Evolutionary conservation across 2,329 filamentous ascomycete genomes (phyloP), one percentile per base, ranked within the genome.

Genomic region (Sporothrix brunneoviolacea): DNA sequence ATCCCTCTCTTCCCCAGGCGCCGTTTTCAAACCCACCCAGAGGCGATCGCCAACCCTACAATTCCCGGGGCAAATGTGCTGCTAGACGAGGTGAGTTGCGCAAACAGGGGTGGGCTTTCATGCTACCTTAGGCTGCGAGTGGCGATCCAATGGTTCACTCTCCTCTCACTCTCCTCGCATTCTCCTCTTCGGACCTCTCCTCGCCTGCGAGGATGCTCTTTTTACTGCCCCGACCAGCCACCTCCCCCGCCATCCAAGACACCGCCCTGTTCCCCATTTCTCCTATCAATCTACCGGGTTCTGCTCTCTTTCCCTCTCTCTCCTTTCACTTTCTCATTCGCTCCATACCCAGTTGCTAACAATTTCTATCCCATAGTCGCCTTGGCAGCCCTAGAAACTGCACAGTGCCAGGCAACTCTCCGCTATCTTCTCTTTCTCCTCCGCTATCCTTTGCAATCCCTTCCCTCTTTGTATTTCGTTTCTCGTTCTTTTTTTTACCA

Each of bases 81-180:
- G 24, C 19, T n/a, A 30, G 30, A 35, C 44, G 44, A 37, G 44
- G 44, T 45, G 35, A 30, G 44, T 28, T 39, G 35, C 3, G 13
- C n/a, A 38, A 36, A 13, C n/a, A 46, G 33, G 43, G 16, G 33
- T 15, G 10, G 7, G 10, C 30, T 9, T n/a, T n/a, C 21, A 36
- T 46, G 43, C 37, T 32, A 36, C 43, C 43, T 45, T 27, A 19
- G 19, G 32, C 32, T 27, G 9, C 32, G n/a, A 28, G 43, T 37
- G 43, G 21, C 21, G 32, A 46, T 46, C 43, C 43, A 46, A 46
- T 37, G 22, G 30, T n/a, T n/a, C n/a, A n/a, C n/a, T n/a, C n/a
- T n/a, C n/a, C n/a, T n/a, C n/a, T n/a, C n/a, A n/a, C n/a, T n/a
- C n/a, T n/a, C n/a, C n/a, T n/a, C n/a, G n/a, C n/a, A 18, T 12